phyloP scores from a whole-genome alignment of 805 yeast species.

The Teunomyces atbi region DNA sequence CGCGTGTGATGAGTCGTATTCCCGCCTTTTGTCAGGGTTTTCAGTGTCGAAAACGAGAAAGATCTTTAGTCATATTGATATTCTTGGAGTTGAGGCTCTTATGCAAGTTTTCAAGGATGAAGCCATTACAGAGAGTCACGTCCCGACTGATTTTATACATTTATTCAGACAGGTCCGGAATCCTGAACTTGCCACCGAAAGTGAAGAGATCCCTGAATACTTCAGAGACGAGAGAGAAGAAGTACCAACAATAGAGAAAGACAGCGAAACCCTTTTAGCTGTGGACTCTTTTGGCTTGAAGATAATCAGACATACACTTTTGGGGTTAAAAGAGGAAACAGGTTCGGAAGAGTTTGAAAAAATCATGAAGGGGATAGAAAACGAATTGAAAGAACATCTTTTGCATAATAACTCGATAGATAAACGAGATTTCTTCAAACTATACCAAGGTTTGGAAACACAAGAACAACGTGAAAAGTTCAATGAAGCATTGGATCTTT shows the following conservation, averaged over 20 bases:
- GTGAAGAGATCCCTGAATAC: conserved; percentile 21
- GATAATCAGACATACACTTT: conserved; percentile 70
- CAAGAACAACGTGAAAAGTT: conserved; percentile 49
- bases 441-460: conserved; percentile 52
- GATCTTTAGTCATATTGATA: conserved; percentile 49
- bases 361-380: conserved; percentile 27
- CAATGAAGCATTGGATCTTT: conserved; percentile 62
- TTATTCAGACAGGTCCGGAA: conserved; percentile 27
- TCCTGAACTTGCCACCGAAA: conserved; percentile 6
- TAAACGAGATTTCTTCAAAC: conserved; percentile 63
- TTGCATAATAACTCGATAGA: conserved; percentile 34
- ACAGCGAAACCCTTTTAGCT: conserved; percentile 53
- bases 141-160: conserved; percentile 33
- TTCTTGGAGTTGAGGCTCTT: conserved; percentile 50
- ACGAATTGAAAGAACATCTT: conserved; percentile 23
- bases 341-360: conserved; percentile 19
- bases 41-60: conserved; percentile 19
- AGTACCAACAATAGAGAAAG: conserved; percentile 50
- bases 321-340: conserved; percentile 37
- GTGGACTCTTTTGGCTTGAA: conserved; percentile 78
- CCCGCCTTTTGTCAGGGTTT: conserved; percentile 7
- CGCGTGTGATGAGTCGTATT: conserved; percentile 9
- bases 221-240: conserved; percentile 27
- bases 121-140: conserved; percentile 23
- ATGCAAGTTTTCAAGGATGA: conserved; percentile 28